Percentiles rank a stretch among this genome's conserved stretches.
phyloP scores from a whole-genome alignment of 2,329 filamentous ascomycete genomes.

The Lanzia echinophila region DNA sequence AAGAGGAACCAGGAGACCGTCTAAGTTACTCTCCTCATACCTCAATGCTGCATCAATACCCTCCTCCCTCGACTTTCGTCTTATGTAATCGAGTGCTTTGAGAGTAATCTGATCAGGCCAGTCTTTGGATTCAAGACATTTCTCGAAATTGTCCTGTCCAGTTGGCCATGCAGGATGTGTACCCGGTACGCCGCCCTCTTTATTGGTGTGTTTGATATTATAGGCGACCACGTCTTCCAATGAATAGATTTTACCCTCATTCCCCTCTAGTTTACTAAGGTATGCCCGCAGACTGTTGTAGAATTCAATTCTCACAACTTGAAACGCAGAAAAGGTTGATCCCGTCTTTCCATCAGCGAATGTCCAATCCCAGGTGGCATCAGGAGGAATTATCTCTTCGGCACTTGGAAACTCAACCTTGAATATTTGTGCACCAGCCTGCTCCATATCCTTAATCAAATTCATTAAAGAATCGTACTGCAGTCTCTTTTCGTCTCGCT shows the following conservation, averaged over 20 bases:
- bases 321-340: no score
- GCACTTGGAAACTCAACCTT: conserved; percentile 63
- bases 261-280: no score
- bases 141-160: conserved; percentile 14
- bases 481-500: conserved; percentile 44
- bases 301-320: no score
- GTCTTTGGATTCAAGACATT: conserved; percentile 7
- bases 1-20: conserved; percentile 56
- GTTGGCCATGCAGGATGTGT: conserved; percentile 11
- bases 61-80: no score
- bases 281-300: no score
- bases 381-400: conserved; percentile 52
- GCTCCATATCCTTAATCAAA: conserved; percentile 34
- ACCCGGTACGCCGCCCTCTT: conserved; percentile 49
- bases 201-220: conserved; percentile 54
- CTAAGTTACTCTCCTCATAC: conserved; percentile 38
- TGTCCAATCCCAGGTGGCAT: conserved; percentile 63
- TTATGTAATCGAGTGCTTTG: conserved; percentile 39
- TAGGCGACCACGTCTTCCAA: conserved; percentile 40
- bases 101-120: neutral
- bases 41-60: conserved; percentile 49
- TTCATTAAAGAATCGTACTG: conserved; percentile 45
- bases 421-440: conserved; percentile 57
- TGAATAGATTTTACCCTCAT: no score
- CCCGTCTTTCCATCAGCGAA: conserved; percentile 26